Base-by-base conservation (phyloP, 169 alveolate genomes). In the Blepharisma undulans region DNA sequence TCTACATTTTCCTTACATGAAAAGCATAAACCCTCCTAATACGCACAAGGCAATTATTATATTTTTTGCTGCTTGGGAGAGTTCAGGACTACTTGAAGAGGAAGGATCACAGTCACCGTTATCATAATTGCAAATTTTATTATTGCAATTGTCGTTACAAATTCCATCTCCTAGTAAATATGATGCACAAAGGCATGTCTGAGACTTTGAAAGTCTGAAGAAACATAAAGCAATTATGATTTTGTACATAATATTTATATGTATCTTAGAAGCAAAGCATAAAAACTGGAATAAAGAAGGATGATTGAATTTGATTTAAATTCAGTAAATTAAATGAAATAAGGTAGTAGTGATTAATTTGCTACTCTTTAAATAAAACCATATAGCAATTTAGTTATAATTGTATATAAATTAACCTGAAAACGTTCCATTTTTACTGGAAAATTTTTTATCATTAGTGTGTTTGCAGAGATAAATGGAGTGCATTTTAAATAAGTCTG, bases 161-260 rank as follows among this genome's bases (percentile, higher is more conserved):
- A 16, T 60, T 59, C 89, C 89, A 60, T 84, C n/a, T 84, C 89
- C 89, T 1, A 84, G n/a, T 32, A 84, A 25, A 4, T 60, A 0
- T 60, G 12, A 5, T 5, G 66, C 66, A 48, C 66, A 48, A n/a
- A 18, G 66, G 66, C 66, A 48, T 48, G 66, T 10, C 66, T 48
- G 66, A 0, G 66, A 48, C 14, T 48, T 48, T 5, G 66, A 48
- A 48, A 48, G 66, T 48, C 14, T 18, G 14, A 5, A 5, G 66
- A 48, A 10, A 48, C 7, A 48, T 10, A 48, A 5, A 5, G 14
- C 14, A 48, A 48, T 48, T 1, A 5, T 5, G 12, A 5, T 48
- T 5, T 18, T 2, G 14, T 12, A 48, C 66, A 48, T 48, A 48
- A 48, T 48, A 48, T 10, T 48, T 48, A 48, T 48, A 36, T 48